Evolutionary conservation across 768 basidiomycete genomes (phyloP).

Genomic region (Pleurotus giganteus): DNA sequence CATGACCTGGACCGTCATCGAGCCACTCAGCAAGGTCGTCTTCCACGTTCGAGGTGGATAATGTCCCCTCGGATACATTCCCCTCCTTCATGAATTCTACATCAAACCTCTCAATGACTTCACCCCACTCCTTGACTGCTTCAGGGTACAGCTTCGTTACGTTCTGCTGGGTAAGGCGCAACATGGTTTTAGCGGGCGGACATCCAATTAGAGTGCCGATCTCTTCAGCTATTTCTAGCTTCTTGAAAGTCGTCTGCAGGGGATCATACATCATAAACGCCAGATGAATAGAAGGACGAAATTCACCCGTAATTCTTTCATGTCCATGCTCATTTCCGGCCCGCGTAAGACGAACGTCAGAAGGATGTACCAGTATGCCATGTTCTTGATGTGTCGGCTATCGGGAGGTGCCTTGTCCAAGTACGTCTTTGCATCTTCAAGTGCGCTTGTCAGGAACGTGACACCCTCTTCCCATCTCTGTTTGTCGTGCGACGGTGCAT

Average conservation of each 20-base stretch:
- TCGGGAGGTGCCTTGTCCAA: slow-evolving; percentile 59
- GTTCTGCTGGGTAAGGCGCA: slow-evolving; percentile 50
- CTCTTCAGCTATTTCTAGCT: slow-evolving; percentile 51
- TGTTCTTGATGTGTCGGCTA: slow-evolving; percentile 55
- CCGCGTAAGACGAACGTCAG: slow-evolving; percentile 52
- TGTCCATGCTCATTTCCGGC: slow-evolving; percentile 43
- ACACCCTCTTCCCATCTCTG: slow-evolving; percentile 57
- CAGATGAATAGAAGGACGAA: not conserved
- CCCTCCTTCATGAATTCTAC: not conserved
- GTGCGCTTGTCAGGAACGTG: slow-evolving; percentile 57
- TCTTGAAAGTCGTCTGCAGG: slow-evolving; percentile 31
- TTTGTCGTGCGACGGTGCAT: slow-evolving; percentile 37
- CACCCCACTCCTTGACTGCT: slow-evolving; percentile 46
- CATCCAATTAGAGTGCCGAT: slow-evolving; percentile 45
- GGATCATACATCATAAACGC: not conserved
- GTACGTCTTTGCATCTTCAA: slow-evolving; percentile 59
- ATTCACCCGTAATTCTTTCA: slow-evolving; percentile 51
- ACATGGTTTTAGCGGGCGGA: slow-evolving; percentile 46
- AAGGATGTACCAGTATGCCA: slow-evolving; percentile 58
- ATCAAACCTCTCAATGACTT: slow-evolving; percentile 31
- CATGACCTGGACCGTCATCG: slow-evolving; percentile 42
- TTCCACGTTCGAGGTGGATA: slow-evolving; percentile 38
- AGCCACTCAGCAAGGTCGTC: slow-evolving; percentile 62
- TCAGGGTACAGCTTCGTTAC: slow-evolving; percentile 44
- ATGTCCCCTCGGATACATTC: slow-evolving; percentile 22